Percentiles rank a stretch among this genome's conserved stretches.
phyloP scores from a whole-genome alignment of 306 rosid genomes.

The Betula pendula region DNA sequence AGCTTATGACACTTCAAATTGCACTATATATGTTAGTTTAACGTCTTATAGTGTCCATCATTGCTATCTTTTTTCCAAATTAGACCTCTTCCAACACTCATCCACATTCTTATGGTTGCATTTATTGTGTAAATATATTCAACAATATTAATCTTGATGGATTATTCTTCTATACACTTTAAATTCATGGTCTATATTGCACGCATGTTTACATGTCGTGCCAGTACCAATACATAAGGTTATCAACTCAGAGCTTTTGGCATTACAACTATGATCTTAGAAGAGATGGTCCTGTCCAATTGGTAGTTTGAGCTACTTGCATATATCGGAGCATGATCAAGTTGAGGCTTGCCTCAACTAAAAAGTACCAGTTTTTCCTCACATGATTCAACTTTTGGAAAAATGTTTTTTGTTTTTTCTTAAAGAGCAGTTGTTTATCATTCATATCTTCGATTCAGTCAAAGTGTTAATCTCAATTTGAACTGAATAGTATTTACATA shows the following conservation, averaged over 20 bases:
- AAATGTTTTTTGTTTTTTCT: neutral
- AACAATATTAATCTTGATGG: neutral
- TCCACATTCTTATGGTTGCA: neutral
- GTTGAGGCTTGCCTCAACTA: neutral
- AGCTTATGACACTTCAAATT: constrained; percentile 20
- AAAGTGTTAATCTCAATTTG: neutral
- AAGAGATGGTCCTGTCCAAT: neutral
- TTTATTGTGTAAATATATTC: neutral
- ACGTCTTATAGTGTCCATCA: neutral
- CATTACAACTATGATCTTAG: neutral
- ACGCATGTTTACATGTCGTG: neutral
- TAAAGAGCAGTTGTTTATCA: neutral
- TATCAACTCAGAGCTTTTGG: neutral
- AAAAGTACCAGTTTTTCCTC: neutral
- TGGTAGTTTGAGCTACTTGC: neutral
- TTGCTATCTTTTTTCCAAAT: neutral
- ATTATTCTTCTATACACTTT: neutral
- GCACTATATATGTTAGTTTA: no score
- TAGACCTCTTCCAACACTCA: neutral
- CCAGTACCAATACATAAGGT: neutral
- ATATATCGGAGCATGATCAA: neutral
- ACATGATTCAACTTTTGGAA: neutral
- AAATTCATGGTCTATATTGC: neutral
- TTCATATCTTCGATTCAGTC: neutral
- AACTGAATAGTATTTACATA: neutral